These are phyloP conservation scores for Eimeria praecox DNA, from an alignment of 169 alveolate species.

Conservation along the genomic window DNA sequence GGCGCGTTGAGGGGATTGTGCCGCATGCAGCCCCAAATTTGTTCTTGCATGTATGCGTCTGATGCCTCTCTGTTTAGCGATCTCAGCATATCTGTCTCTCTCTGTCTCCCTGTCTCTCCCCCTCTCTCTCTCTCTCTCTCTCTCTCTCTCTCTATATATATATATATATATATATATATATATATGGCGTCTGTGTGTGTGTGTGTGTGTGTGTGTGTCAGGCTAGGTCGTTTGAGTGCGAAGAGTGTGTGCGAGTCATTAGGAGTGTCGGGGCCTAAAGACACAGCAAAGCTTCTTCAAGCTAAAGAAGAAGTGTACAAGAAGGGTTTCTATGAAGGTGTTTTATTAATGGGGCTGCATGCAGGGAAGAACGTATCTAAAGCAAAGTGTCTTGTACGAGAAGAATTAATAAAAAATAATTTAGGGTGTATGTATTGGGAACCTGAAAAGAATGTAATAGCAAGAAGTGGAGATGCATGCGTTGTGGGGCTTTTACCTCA, in stretches of 20 bases:
- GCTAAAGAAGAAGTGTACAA: slow-evolving; percentile 98
- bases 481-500: slow-evolving; percentile 97
- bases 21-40: too few relatives aligned
- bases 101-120: too few relatives aligned
- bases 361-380: slow-evolving; percentile 93
- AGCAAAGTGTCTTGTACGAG: slow-evolving; percentile 88
- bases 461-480: slow-evolving; percentile 98
- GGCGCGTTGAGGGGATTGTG: too few relatives aligned
- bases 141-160: too few relatives aligned
- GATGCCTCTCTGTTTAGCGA: too few relatives aligned
- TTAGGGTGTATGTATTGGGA: slow-evolving; percentile 95
- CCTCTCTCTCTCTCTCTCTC: too few relatives aligned
- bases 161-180: background rate
- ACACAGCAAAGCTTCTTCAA: slow-evolving; percentile 94
- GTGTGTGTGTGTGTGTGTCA: slow-evolving; percentile 83
- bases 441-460: slow-evolving; percentile 97
- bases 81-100: too few relatives aligned
- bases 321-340: slow-evolving; percentile 98
- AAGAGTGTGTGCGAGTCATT: slow-evolving; percentile 82
- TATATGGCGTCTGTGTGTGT: background rate
- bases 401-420: slow-evolving; percentile 86
- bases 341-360: slow-evolving; percentile 95
- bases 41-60: too few relatives aligned
- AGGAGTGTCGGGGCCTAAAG: slow-evolving; percentile 95
- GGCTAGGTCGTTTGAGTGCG: slow-evolving; percentile 64